Percentiles rank a stretch among this genome's conserved stretches.
These are phyloP conservation scores for Coccomyxa sp. DNA, from an alignment of 139 green algal species.

Conservation along the genomic window DNA sequence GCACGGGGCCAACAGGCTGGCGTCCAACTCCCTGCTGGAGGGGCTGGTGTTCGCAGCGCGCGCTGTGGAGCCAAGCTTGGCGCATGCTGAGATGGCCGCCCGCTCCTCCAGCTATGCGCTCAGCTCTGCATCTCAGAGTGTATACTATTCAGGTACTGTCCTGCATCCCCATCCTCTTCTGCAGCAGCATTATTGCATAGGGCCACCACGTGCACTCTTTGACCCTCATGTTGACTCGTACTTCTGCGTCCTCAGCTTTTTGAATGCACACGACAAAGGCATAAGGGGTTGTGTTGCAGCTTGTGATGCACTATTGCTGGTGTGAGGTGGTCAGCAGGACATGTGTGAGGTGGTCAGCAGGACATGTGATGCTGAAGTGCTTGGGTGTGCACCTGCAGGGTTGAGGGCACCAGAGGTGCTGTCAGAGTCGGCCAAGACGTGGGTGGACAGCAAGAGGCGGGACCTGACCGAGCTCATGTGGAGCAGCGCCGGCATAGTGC, in stretches of 20 bases:
- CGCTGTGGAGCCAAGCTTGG: slow-evolving; percentile 70
- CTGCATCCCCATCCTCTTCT: neutral
- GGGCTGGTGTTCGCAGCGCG: slow-evolving; percentile 92
- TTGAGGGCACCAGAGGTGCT: slow-evolving; percentile 11
- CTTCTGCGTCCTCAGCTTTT: neutral
- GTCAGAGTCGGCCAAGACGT: slow-evolving; percentile 20
- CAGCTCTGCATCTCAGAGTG: slow-evolving; percentile 37
- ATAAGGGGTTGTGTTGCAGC: too few species aligned
- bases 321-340: too few species aligned
- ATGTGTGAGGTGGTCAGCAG: neutral
- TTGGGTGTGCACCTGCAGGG: neutral
- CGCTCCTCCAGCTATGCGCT: slow-evolving; percentile 32
- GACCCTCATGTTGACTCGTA: neutral
- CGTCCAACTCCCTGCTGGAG: slow-evolving; percentile 95
- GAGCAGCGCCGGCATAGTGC: slow-evolving; percentile 82
- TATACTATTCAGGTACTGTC: slow-evolving; percentile 34
- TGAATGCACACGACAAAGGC: too few species aligned
- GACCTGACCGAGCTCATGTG: slow-evolving; percentile 86
- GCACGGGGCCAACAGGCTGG: slow-evolving; percentile 96
- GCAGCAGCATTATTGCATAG: neutral
- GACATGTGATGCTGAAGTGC: neutral
- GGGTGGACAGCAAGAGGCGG: slow-evolving; percentile 41
- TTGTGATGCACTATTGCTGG: too few species aligned
- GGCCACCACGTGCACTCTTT: too few species aligned
- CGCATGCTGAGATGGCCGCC: slow-evolving; percentile 61